Base-by-base conservation (phyloP, 108 stramenopile genomes). In the Skeletonema menzelii region DNA sequence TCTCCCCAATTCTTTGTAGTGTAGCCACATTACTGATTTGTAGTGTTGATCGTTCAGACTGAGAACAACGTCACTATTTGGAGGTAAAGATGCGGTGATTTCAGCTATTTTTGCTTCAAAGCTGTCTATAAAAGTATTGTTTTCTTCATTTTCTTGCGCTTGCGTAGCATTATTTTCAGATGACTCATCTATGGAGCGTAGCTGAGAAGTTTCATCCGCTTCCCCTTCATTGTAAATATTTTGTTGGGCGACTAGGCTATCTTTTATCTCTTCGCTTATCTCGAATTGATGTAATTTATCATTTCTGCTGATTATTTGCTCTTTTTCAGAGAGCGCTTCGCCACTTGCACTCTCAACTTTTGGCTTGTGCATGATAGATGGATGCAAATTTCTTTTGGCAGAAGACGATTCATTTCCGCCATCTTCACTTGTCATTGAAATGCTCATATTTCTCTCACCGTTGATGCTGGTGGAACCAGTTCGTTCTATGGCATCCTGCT, bases 1-100 rank as follows among this genome's bases (percentile, higher is more conserved):
- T 34, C 58, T 58, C 22, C 67, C 67, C 53, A 69, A 26, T 58
- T 58, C 38, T 19, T 57, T 30, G 32, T 58, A 69, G 55, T 69
- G 38, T n/a, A 38, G 17, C 67, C 67, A 69, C 67, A 69, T 69
- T 24, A 27, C 58, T 27, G 56, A 37, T 57, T 69, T 69, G 67
- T 69, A 69, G n/a, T 69, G 32, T 5, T 69, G 37, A 57, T 69
- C 30, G 22, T 49, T 56, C 0, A 69, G 27, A 57, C 67, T 69
- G 31, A 69, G 67, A 69, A 69, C 40, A n/a, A 69, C 28, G 13
- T 32, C 22, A 42, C 28, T 47, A 8, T 35, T 26, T 24, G 57
- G 56, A 28, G 35, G 15, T 53, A 53, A 5, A 22, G 49, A 53
- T 53, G 49, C 49, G 24, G 22, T 22, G 8, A 53, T 22, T 53